phyloP scores from a whole-genome alignment of 371 early-diverging fungal genomes.

The Mortierella sp. region DNA sequence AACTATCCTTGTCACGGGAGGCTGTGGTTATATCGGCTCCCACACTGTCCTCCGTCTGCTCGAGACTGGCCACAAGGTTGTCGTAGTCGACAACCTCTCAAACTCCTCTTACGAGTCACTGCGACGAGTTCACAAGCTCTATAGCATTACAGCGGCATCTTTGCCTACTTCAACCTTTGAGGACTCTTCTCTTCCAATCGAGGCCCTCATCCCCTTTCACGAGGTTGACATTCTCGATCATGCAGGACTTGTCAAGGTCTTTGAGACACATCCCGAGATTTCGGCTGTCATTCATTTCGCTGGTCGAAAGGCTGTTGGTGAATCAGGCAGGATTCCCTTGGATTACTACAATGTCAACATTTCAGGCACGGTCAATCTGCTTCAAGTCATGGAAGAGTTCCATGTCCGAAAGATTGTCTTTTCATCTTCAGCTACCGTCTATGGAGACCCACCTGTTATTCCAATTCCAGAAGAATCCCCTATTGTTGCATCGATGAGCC shows the following conservation, averaged over 20 bases:
- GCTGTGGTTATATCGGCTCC: slow-evolving; percentile 93
- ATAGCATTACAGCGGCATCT: slow-evolving; percentile 29
- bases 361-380: slow-evolving; percentile 69
- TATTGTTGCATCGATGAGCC: slow-evolving; percentile 74
- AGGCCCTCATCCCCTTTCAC: slow-evolving; percentile 78
- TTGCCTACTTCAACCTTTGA: slow-evolving; percentile 22
- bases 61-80: slow-evolving; percentile 76
- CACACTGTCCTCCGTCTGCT: slow-evolving; percentile 89
- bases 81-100: slow-evolving; percentile 85
- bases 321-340: slow-evolving; percentile 75
- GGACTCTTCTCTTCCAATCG: slow-evolving; percentile 78
- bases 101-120: slow-evolving; percentile 75
- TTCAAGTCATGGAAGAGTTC: slow-evolving; percentile 67
- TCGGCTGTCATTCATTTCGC: slow-evolving; percentile 81
- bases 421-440: slow-evolving; percentile 79
- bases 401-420: slow-evolving; percentile 74
- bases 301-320: slow-evolving; percentile 80
- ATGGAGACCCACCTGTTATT: slow-evolving; percentile 58
- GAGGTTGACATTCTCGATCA: slow-evolving; percentile 79
- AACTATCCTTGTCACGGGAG: slow-evolving; percentile 88
- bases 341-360: slow-evolving; percentile 81
- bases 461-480: slow-evolving; percentile 59
- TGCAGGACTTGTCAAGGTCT: slow-evolving; percentile 72
- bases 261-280: slow-evolving; percentile 66
- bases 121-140: slow-evolving; percentile 61